Base-by-base conservation (phyloP, 257 asterid genomes). In the Primulina eburnea region DNA sequence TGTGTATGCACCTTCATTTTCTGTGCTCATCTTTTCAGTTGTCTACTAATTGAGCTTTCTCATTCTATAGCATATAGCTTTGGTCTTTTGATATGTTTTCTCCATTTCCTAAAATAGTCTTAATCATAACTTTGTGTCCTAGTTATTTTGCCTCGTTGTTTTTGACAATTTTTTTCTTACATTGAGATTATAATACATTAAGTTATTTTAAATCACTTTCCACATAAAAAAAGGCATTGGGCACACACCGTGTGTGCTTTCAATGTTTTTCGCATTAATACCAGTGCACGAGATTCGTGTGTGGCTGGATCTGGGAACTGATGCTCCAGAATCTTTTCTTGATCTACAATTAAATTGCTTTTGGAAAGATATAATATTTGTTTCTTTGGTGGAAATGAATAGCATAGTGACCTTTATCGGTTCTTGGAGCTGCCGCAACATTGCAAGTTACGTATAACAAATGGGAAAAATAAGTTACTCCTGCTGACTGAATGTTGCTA, bases 1-100 rank as follows among this genome's bases (percentile, higher is more conserved):
- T 67, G 65, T 61, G 99, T 91, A 78, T 77, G 92, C 76, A 63
- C 32, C 62, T 52, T 77, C 37, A 66, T 56, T 71, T 12, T 62
- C 7, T 55, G 21, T 20, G 16, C 12, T 33, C 56, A 37, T 50
- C 33, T 6, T 73, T 65, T 32, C 17, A n/a, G 2, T 62, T n/a
- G 6, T 8, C 37, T 28, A 21, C 24, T 21, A 12, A 65, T 62
- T 64, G 34, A 58, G 60, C 32, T 30, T 47, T 60, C 55, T 43
- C 55, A 43, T 43, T 43, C 21, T 67, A 29, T 12, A 43, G 55
- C 3, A 43, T 12, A 9, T 9, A 38, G 50, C 4, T 9, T 38
- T 7, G 16, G 4, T 9, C 50, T 38, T 10, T 38, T 38, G 14
- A 43, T 43, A 14, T 43, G 50, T 43, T 43, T 38, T 14, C 55